A percentile compares a stretch with the other conserved stretches of the same genome.
These are phyloP conservation scores for Lactarius deliciosus DNA, from an alignment of 768 basidiomycete species.

Conservation along the genomic window DNA sequence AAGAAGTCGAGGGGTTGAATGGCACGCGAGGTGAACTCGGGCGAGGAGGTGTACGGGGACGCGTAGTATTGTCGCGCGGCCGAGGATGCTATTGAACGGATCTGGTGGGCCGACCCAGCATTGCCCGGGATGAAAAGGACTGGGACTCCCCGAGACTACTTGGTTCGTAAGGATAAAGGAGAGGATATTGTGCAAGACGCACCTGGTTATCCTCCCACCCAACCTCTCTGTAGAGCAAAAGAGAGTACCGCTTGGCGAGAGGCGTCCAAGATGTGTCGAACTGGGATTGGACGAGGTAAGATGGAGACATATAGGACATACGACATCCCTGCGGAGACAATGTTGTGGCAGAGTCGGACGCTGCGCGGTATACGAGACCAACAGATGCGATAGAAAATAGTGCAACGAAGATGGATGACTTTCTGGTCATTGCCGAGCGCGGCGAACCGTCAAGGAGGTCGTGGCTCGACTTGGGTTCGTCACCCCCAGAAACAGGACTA, in stretches of 20 bases:
- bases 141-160: slow-evolving; percentile 58
- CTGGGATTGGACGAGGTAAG: slow-evolving; percentile 70
- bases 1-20: slow-evolving; percentile 79
- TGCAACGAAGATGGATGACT: slow-evolving; percentile 9
- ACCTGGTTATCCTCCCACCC: slow-evolving; percentile 77
- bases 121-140: slow-evolving; percentile 97
- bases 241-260: slow-evolving; percentile 69
- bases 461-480: neutral
- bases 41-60: slow-evolving; percentile 54
- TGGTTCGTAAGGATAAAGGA: slow-evolving; percentile 12
- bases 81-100: slow-evolving; percentile 92
- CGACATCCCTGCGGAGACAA: slow-evolving; percentile 90
- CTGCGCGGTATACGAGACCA: slow-evolving; percentile 20
- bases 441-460: neutral
- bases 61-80: slow-evolving; percentile 78
- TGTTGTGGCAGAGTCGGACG: slow-evolving; percentile 18
- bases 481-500: too few species aligned
- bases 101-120: slow-evolving; percentile 92
- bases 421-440: slow-evolving; percentile 12
- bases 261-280: slow-evolving; percentile 72
- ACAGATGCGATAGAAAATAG: slow-evolving; percentile 12
- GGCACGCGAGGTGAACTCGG: slow-evolving; percentile 48
- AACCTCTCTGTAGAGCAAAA: slow-evolving; percentile 90
- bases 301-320: slow-evolving; percentile 96
- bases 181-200: slow-evolving; percentile 27